phyloP scores from a whole-genome alignment of 176 grass and related monocot species.

The Secale cereale region DNA sequence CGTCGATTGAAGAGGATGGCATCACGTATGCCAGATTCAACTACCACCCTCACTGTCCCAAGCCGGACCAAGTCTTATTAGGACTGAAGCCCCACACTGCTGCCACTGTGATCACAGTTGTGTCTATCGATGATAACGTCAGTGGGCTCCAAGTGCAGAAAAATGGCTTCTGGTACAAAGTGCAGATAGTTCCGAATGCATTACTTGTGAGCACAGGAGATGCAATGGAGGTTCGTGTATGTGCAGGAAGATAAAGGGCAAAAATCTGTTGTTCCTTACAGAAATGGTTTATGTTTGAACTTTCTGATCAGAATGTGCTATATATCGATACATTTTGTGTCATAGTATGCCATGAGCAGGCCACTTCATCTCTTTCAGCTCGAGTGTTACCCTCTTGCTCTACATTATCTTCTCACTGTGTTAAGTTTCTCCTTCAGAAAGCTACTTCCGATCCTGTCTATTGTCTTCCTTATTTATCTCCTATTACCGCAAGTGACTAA shows the following conservation, averaged over 20 bases:
- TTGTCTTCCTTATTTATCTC: background rate
- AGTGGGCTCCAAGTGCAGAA: constrained; percentile 48
- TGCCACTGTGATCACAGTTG: constrained; percentile 38
- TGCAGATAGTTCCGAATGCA: constrained; percentile 34
- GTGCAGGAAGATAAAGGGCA: background rate
- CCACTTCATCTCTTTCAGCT: background rate
- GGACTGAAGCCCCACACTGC: constrained; percentile 55
- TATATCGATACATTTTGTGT: background rate
- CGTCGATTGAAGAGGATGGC: constrained; percentile 7
- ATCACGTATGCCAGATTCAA: too few species aligned
- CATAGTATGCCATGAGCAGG: background rate
- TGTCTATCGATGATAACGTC: constrained; percentile 39
- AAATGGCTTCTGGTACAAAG: constrained; percentile 33
- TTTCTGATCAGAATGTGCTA: background rate
- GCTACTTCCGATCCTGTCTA: background rate
- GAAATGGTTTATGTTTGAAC: background rate
- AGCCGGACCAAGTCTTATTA: too few species aligned
- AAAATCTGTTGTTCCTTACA: background rate
- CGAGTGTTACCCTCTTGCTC: background rate
- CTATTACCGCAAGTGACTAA: too few species aligned
- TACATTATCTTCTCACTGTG: background rate
- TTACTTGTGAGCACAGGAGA: constrained; percentile 45
- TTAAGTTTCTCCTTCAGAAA: background rate
- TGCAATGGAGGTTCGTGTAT: constrained; percentile 44
- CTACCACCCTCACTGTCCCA: too few species aligned